phyloP scores from a whole-genome alignment of 208 protist species.

The Trypanosoma lewisi region DNA sequence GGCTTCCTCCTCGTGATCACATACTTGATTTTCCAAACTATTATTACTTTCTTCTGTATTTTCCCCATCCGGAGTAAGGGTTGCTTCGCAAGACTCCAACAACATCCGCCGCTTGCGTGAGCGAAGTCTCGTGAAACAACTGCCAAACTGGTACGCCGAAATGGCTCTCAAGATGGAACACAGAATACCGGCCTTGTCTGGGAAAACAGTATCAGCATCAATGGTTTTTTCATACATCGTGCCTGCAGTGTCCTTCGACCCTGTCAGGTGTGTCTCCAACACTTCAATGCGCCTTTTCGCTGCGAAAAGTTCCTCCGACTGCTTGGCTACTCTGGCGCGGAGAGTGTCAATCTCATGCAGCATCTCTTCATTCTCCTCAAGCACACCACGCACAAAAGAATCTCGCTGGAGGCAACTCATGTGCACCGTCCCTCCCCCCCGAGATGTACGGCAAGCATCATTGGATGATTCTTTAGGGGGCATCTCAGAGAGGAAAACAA shows the following conservation, averaged over 20 bases:
- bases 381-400: conserved; percentile 12
- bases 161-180: conserved; percentile 17
- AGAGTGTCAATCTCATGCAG: conserved; percentile 21
- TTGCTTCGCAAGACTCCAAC: neutral
- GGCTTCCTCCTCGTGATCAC: too few relatives aligned
- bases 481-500: neutral
- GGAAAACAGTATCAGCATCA: neutral
- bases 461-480: conserved; percentile 10
- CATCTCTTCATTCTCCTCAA: conserved; percentile 24
- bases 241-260: neutral
- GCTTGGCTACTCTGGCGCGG: conserved; percentile 6
- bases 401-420: neutral
- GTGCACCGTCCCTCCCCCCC: neutral
- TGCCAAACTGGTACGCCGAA: conserved; percentile 12
- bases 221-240: neutral
- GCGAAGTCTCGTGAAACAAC: conserved; percentile 2
- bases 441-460: neutral
- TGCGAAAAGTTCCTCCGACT: conserved; percentile 6
- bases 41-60: neutral
- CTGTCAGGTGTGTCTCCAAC: conserved; percentile 4
- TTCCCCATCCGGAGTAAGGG: too few relatives aligned
- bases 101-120: neutral
- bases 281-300: neutral
- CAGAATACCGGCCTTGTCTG: conserved; percentile 16
- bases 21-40: too few relatives aligned